These are phyloP conservation scores for Penstemon newberryi DNA, from an alignment of 257 asterid genomes.

Conservation along the genomic window DNA sequence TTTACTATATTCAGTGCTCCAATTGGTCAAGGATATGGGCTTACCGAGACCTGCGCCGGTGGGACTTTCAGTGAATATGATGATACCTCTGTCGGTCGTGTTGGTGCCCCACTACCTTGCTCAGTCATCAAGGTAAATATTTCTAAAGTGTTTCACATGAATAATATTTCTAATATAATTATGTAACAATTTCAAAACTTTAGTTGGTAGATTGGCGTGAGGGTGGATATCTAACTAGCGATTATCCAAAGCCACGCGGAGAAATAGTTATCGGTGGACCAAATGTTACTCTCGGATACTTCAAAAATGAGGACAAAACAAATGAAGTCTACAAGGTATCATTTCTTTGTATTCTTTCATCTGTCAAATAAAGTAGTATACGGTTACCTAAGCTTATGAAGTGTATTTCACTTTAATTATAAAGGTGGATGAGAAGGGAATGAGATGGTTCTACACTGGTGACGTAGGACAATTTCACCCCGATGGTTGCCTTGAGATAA, in stretches of 20 bases:
- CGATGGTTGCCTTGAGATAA: slow-evolving; percentile 94
- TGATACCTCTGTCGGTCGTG: slow-evolving; percentile 97
- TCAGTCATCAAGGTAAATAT: slow-evolving; percentile 73
- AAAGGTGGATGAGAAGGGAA: slow-evolving; percentile 84
- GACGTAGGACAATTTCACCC: slow-evolving; percentile 85
- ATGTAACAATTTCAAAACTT: slow-evolving; percentile 24
- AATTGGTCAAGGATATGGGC: slow-evolving; percentile 98
- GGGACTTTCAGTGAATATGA: slow-evolving; percentile 94
- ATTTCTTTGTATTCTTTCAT: slow-evolving; percentile 1
- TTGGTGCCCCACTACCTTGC: slow-evolving; percentile 93
- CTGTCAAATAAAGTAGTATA: slow-evolving; percentile 3
- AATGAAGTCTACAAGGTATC: slow-evolving; percentile 87
- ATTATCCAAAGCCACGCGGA: slow-evolving; percentile 89
- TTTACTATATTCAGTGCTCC: slow-evolving; percentile 67
- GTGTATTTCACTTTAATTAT: slow-evolving; percentile 12
- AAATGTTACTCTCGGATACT: slow-evolving; percentile 89
- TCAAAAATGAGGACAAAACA: slow-evolving; percentile 84
- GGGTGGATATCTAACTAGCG: slow-evolving; percentile 81
- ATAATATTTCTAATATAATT: neutral
- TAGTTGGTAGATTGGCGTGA: slow-evolving; percentile 96
- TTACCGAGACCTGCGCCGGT: slow-evolving; percentile 98
- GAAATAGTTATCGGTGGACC: slow-evolving; percentile 96
- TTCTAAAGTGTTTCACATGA: neutral
- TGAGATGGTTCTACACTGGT: slow-evolving; percentile 93
- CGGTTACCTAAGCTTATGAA: slow-evolving; percentile 2